These are phyloP conservation scores for Populus nigra DNA, from an alignment of 345 rosid species.

Conservation along the genomic window DNA sequence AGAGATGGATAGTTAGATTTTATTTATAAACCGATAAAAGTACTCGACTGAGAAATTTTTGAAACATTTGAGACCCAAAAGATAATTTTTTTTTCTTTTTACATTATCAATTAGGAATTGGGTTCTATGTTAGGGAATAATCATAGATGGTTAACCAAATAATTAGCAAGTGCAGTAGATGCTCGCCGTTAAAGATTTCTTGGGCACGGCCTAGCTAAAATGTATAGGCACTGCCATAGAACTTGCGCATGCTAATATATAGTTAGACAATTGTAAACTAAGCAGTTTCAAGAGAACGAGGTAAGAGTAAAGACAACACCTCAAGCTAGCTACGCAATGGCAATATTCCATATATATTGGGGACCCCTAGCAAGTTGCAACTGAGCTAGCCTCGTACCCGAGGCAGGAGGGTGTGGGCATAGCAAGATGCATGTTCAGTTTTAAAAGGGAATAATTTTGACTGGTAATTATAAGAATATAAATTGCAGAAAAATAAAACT, in stretches of 20 bases:
- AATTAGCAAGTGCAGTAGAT: neutral
- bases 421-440: constrained; percentile 24
- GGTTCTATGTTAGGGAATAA: too few species aligned
- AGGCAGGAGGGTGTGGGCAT: constrained; percentile 14
- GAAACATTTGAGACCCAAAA: neutral
- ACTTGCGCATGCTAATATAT: neutral
- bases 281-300: constrained; percentile 20
- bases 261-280: neutral
- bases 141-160: neutral
- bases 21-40: neutral
- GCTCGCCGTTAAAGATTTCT: neutral
- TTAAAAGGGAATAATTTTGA: constrained; percentile 38
- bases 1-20: too few species aligned
- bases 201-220: neutral
- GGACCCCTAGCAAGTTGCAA: constrained; percentile 22
- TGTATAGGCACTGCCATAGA: neutral
- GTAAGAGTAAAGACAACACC: constrained; percentile 23
- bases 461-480: constrained; percentile 5
- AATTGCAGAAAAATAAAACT: constrained; percentile 9
- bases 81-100: too few species aligned
- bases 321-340: constrained; percentile 19
- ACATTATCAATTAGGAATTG: too few species aligned
- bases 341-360: constrained; percentile 24
- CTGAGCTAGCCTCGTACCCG: constrained; percentile 13
- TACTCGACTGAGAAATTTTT: neutral